These are phyloP conservation scores for Lactarius psammicola DNA, from an alignment of 768 basidiomycete genomes.

Conservation along the genomic window DNA sequence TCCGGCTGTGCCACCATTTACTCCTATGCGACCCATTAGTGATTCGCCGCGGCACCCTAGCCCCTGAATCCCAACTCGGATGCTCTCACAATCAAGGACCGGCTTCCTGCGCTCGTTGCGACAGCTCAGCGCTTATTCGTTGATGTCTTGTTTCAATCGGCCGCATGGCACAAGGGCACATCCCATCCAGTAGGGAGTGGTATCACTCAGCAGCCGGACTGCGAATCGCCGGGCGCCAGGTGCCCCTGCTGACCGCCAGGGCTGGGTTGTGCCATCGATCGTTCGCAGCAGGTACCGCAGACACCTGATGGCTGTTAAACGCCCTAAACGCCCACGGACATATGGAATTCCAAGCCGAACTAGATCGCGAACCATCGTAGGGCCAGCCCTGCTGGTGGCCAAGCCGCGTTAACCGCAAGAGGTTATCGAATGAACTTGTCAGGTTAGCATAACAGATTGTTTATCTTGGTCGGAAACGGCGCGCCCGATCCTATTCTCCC, in stretches of 20 bases:
- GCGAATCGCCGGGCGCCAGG: slow-evolving; percentile 13
- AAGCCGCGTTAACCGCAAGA: slow-evolving; percentile 6
- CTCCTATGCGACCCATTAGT: slow-evolving; percentile 1
- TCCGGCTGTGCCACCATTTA: neutral
- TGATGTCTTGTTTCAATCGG: neutral
- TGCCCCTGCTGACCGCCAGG: neutral
- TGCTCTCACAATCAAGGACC: neutral
- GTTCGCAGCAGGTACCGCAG: neutral
- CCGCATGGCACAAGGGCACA: slow-evolving; percentile 5
- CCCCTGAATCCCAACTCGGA: slow-evolving; percentile 5
- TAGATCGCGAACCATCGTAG: neutral
- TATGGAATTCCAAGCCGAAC: slow-evolving; percentile 27
- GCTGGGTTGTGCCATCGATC: slow-evolving; percentile 12
- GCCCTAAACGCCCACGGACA: slow-evolving; percentile 13
- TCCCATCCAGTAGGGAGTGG: neutral
- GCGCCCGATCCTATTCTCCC: neutral
- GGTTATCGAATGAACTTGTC: neutral
- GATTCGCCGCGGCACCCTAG: slow-evolving; percentile 4
- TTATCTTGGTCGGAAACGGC: slow-evolving; percentile 9
- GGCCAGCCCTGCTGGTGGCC: neutral
- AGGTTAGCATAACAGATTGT: slow-evolving; percentile 1
- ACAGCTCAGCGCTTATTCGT: slow-evolving; percentile 13
- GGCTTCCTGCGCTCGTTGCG: neutral
- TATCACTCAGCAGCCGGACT: neutral
- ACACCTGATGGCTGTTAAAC: slow-evolving; percentile 12